phyloP scores from a whole-genome alignment of 371 early-diverging fungal genomes.

The Actinomucor elegans region DNA sequence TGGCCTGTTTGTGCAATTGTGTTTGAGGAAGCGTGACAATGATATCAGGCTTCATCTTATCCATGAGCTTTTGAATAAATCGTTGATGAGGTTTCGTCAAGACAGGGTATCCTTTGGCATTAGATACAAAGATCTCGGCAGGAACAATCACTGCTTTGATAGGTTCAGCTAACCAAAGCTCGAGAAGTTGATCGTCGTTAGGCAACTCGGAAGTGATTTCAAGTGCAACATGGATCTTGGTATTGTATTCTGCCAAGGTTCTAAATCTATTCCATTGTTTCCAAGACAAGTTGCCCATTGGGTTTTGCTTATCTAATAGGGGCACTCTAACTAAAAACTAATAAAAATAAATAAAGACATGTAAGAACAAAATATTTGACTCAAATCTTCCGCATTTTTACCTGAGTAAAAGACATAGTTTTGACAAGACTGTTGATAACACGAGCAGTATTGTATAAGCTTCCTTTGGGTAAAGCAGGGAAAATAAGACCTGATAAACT shows the following conservation, averaged over 20 bases:
- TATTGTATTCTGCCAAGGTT: conserved; percentile 54
- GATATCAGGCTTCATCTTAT: conserved; percentile 54
- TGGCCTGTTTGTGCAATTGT: conserved; percentile 31
- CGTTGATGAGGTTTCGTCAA: conserved; percentile 76
- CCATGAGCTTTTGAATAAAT: conserved; percentile 64
- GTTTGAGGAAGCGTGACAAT: conserved; percentile 45
- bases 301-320: conserved; percentile 29
- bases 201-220: conserved; percentile 66
- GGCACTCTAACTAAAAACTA: conserved; percentile 42
- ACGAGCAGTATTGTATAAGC: conserved; percentile 58
- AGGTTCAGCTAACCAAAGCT: conserved; percentile 90
- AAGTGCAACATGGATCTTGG: conserved; percentile 60
- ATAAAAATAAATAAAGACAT: too few relatives aligned
- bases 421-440: conserved; percentile 48
- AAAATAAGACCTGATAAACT: conserved; percentile 63
- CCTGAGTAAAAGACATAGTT: conserved; percentile 48
- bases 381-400: too few relatives aligned
- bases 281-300: conserved; percentile 49
- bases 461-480: conserved; percentile 36
- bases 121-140: conserved; percentile 68
- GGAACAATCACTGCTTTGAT: conserved; percentile 75
- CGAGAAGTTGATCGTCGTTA: conserved; percentile 41
- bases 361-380: too few relatives aligned
- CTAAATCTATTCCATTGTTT: conserved; percentile 70
- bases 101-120: conserved; percentile 86